Percentiles rank a stretch among this genome's conserved stretches.
phyloP scores from a whole-genome alignment of 768 basidiomycete species.

The Boletus barrowsii region DNA sequence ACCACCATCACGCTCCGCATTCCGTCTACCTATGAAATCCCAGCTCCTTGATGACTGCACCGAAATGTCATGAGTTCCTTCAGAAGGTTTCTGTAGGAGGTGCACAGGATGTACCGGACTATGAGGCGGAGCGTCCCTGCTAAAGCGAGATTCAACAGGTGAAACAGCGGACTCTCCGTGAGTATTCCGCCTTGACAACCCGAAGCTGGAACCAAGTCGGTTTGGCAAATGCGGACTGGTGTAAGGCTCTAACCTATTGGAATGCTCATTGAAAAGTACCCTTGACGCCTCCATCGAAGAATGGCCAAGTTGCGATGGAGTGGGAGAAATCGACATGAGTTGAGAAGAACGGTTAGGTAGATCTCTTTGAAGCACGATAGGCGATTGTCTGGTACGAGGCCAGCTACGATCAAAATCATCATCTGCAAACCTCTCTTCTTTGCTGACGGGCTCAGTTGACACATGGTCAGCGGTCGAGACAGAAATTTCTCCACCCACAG shows the following conservation, averaged over 20 bases:
- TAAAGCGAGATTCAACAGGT: conserved; percentile 41
- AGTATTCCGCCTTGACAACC: conserved; percentile 39
- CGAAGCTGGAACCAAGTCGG: conserved; percentile 37
- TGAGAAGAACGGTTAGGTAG: conserved; percentile 31
- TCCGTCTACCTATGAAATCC: conserved; percentile 18
- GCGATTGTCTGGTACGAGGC: conserved; percentile 69
- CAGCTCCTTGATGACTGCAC: conserved; percentile 17
- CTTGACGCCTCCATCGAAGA: conserved; percentile 61
- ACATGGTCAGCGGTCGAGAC: conserved; percentile 20
- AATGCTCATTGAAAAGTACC: conserved; percentile 93
- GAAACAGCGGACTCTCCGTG: conserved; percentile 41
- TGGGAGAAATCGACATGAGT: conserved; percentile 32
- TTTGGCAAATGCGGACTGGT: conserved; percentile 46
- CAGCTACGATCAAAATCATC: conserved; percentile 97
- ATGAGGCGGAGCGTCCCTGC: conserved; percentile 47
- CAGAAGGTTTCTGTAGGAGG: conserved; percentile 55
- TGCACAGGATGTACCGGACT: conserved; percentile 44
- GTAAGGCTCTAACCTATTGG: conserved; percentile 86
- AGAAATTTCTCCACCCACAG: conserved; percentile 14
- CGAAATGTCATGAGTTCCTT: conserved; percentile 14
- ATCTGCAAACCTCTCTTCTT: conserved; percentile 87
- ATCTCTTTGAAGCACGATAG: conserved; percentile 43
- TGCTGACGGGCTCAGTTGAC: conserved; percentile 52
- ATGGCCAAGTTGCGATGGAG: conserved; percentile 38
- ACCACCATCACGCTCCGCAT: conserved; percentile 17